phyloP scores from a whole-genome alignment of 2,329 filamentous ascomycete species.

The Botrytis medusae region DNA sequence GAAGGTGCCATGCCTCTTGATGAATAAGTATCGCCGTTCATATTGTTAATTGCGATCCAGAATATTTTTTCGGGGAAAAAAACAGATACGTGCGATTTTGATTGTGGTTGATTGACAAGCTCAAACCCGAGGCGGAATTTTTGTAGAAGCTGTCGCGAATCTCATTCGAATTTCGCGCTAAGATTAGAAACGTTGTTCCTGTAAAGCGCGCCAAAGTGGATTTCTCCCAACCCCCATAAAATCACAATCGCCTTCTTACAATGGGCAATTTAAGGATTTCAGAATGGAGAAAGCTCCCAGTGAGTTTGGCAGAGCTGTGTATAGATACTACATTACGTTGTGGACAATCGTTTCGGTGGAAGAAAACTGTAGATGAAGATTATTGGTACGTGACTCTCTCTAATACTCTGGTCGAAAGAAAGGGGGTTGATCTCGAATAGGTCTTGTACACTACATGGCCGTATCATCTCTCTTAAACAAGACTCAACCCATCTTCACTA shows the following conservation, averaged over 20 bases:
- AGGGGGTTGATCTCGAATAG: slow-evolving; percentile 44
- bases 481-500: slow-evolving; percentile 79
- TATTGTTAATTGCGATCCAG: slow-evolving; percentile 44
- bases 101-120: slow-evolving; percentile 19
- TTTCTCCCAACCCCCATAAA: slow-evolving; percentile 4
- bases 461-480: slow-evolving; percentile 82
- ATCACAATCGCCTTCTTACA: slow-evolving; percentile 18
- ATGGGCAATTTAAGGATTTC: slow-evolving; percentile 50
- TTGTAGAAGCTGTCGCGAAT: slow-evolving; percentile 25
- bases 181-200: slow-evolving; percentile 15
- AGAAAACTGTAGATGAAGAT: slow-evolving; percentile 75
- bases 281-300: slow-evolving; percentile 84
- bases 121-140: slow-evolving; percentile 16
- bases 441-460: slow-evolving; percentile 81
- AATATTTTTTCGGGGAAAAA: neutral
- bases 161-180: slow-evolving; percentile 24
- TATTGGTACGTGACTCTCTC: slow-evolving; percentile 65
- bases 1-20: slow-evolving; percentile 61
- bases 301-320: slow-evolving; percentile 81
- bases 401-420: slow-evolving; percentile 6
- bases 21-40: slow-evolving; percentile 86
- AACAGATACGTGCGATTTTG: neutral
- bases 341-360: slow-evolving; percentile 96
- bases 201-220: slow-evolving; percentile 19
- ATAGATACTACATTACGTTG: slow-evolving; percentile 93